Base-by-base conservation (phyloP, 768 basidiomycete genomes). In the Tremella yokohamensis region DNA sequence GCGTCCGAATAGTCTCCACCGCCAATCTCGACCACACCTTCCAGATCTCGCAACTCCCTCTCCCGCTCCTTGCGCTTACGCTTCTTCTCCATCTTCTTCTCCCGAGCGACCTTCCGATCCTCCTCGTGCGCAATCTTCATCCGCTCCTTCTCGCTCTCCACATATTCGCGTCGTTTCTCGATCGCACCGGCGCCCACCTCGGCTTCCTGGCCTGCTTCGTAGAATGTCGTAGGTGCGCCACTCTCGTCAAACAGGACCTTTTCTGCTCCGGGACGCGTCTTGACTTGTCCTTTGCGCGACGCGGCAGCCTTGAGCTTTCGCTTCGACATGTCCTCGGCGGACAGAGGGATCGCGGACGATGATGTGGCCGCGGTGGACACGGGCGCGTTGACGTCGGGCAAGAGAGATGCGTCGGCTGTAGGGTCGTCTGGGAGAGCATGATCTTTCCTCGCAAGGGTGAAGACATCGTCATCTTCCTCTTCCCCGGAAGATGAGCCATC, bases 231-330 rank as follows among this genome's bases (percentile, higher is more conserved):
- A 37, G 86, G 80, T 6, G 82, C 79, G 4, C 96, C 92, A 8
- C 87, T 86, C 19, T 92, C 91, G 68, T 97, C 93, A 68, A 96
- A 99, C 7, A 96, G 78, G 34, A 94, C 80, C 76, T 90, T 96
- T 58, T 82, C 83, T 3, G 83, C 79, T 54, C 81, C 66, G 12
- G 83, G 84, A 1, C 85, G 82, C 54, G 72, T 78, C 60, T 85
- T 86, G 24, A 84, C 75, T 54, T 88, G 79, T 25, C 84, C 83
- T 63, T 87, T 87, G 74, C 90, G 89, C 39, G 87, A 85, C 56
- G 79, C 79, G 1, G 85, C 84, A 59, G 87, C 79, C 75, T 87
- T 89, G 57, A 83, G 81, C 74, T 93, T 92, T 1, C 94, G 86
- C 72, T 90, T 94, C 16, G 92, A 96, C n/a, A 88, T 69, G 52